Percentiles rank a stretch among this genome's conserved stretches.
These are phyloP conservation scores for Camptophora hylomeconis DNA, from an alignment of 2,329 filamentous ascomycete genomes.

Conservation along the genomic window DNA sequence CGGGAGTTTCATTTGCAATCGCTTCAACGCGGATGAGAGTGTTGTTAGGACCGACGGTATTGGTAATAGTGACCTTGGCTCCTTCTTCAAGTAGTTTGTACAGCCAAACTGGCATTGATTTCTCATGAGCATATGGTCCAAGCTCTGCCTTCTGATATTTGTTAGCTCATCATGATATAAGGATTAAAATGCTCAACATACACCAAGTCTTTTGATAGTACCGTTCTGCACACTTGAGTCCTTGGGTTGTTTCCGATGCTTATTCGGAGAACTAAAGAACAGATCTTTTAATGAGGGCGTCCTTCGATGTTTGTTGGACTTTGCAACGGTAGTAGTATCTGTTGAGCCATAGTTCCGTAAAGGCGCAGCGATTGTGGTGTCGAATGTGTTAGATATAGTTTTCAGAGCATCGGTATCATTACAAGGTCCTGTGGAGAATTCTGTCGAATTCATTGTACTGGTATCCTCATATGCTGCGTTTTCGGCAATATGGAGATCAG, in stretches of 20 bases:
- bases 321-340: conserved; percentile 8
- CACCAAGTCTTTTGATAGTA: conserved; percentile 15
- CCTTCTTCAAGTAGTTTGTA: conserved; percentile 47
- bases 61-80: conserved; percentile 42
- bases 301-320: conserved; percentile 10
- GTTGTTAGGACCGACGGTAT: conserved; percentile 34
- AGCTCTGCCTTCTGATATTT: conserved; percentile 41
- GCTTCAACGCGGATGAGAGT: conserved; percentile 28
- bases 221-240: conserved; percentile 21
- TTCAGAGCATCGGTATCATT: conserved; percentile 6
- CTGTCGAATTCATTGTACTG: conserved; percentile 21
- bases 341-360: conserved; percentile 19
- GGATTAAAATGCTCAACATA: conserved; percentile 3
- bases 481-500: conserved; percentile 46
- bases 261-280: conserved; percentile 11
- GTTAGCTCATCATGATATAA: conserved; percentile 12
- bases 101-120: conserved; percentile 61
- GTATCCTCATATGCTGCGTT: conserved; percentile 29
- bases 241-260: conserved; percentile 7
- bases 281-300: conserved; percentile 15
- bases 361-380: conserved; percentile 13
- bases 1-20: conserved; percentile 35
- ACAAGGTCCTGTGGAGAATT: conserved; percentile 2
- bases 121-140: conserved; percentile 59
- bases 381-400: conserved; percentile 12